Conservation (phyloP, 768 basidiomycete genomes). For the Macrolepiota albuminosa region DNA sequence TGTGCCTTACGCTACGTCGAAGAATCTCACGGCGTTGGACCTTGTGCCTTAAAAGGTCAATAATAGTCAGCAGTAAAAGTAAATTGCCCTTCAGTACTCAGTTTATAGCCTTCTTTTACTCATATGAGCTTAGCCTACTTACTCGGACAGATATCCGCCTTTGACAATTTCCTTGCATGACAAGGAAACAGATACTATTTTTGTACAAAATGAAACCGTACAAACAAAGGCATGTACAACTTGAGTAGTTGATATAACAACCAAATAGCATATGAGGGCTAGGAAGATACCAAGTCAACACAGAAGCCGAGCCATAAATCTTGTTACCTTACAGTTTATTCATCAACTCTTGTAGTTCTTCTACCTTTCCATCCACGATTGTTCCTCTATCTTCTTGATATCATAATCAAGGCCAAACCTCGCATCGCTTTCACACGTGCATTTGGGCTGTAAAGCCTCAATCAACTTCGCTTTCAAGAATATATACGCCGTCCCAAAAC, state of each 20-base stretch:
- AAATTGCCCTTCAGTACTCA: too few relatives aligned
- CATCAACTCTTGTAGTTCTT: neutral
- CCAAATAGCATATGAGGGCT: neutral
- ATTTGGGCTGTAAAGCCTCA: neutral
- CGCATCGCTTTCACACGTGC: neutral
- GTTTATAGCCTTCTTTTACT: neutral
- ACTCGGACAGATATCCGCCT: neutral
- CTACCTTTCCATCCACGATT: neutral
- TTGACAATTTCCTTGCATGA: neutral
- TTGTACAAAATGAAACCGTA: neutral
- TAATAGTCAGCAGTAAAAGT: too few relatives aligned
- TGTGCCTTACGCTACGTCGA: too few relatives aligned
- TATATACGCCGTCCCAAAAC: constrained; percentile 10
- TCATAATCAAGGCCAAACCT: neutral
- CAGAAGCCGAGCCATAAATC: neutral
- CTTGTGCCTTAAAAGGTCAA: too few relatives aligned
- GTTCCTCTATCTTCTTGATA: neutral
- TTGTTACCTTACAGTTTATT: neutral
- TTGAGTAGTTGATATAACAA: neutral
- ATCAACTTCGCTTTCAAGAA: constrained; percentile 9
- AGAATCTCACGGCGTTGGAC: too few relatives aligned
- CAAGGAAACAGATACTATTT: neutral
- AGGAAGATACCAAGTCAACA: neutral
- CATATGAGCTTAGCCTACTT: neutral
- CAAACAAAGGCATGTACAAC: neutral